Evolutionary conservation across 2,329 filamentous ascomycete genomes (phyloP).

Genomic region (Acarospora socialis): DNA sequence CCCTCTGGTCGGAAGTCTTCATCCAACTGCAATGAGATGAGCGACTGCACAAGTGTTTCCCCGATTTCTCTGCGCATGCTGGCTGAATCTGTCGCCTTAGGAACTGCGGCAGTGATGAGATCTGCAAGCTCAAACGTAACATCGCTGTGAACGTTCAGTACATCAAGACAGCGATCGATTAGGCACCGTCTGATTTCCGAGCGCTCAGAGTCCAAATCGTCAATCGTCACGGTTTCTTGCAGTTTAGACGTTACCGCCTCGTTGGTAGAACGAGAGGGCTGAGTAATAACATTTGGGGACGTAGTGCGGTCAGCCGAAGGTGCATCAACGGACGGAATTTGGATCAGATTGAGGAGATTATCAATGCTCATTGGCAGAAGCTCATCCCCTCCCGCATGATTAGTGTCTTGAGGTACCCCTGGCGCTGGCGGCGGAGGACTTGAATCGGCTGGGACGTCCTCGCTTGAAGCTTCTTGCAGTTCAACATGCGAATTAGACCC

Average conservation of each 20-base stretch:
- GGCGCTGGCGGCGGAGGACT: constrained; percentile 13
- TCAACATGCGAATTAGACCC: constrained; percentile 3
- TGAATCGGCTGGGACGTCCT: constrained; percentile 6
- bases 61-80: constrained; percentile 58
- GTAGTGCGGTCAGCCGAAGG: not conserved
- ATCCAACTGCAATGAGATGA: constrained; percentile 53
- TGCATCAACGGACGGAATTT: not conserved
- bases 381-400: constrained; percentile 22
- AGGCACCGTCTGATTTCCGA: constrained; percentile 58
- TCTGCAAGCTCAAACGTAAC: constrained; percentile 86
- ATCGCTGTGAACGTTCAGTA: constrained; percentile 74
- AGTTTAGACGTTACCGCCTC: constrained; percentile 3
- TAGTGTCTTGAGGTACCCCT: constrained; percentile 18
- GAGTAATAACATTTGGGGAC: constrained; percentile 14
- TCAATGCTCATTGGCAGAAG: constrained; percentile 29
- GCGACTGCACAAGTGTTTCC: constrained; percentile 65
- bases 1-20: constrained; percentile 41
- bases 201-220: constrained; percentile 67
- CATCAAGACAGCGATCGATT: constrained; percentile 79
- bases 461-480: constrained; percentile 6
- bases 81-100: constrained; percentile 44
- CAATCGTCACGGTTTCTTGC: constrained; percentile 42
- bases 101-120: constrained; percentile 59
- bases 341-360: constrained; percentile 21
- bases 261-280: constrained; percentile 12